A percentile compares a stretch with the other conserved stretches of the same genome.
Evolutionary conservation across 495 filamentous ascomycete species (phyloP).

Genomic region (Filosporella fistucella): DNA sequence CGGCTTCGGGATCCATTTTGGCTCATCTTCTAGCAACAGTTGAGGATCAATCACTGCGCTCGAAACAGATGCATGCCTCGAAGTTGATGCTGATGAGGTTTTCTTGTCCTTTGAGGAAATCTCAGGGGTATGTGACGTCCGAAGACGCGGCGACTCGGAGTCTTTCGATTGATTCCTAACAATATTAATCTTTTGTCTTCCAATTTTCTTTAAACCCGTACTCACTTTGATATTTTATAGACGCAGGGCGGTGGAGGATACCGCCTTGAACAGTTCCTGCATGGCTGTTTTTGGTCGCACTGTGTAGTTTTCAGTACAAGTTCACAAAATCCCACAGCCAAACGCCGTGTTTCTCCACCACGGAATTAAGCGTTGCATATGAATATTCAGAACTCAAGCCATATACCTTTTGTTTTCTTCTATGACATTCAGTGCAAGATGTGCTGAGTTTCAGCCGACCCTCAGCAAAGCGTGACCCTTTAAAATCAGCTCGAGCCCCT

Average conservation of each 20-base stretch:
- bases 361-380: neutral
- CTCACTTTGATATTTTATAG: conserved; percentile 7
- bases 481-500: too few relatives aligned
- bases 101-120: neutral
- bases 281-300: conserved; percentile 19
- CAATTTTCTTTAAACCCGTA: neutral
- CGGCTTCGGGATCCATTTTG: neutral
- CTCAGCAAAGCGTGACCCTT: conserved; percentile 6
- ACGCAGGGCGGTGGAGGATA: conserved; percentile 13
- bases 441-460: conserved; percentile 16
- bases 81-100: neutral
- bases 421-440: conserved; percentile 16
- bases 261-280: conserved; percentile 14
- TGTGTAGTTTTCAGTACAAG: neutral
- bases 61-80: too few relatives aligned
- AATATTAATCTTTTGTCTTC: neutral
- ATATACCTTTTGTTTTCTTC: conserved; percentile 18
- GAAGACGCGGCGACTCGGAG: too few relatives aligned
- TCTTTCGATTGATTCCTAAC: too few relatives aligned
- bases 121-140: neutral
- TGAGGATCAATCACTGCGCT: neutral
- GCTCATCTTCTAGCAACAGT: neutral
- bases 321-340: neutral
- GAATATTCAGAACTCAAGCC: neutral
- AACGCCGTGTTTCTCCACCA: too few relatives aligned